Evolutionary conservation across 164 flowering plant species (phyloP), one percentile per base, ranked within the genome.

Genomic region (Platanus orientalis): DNA sequence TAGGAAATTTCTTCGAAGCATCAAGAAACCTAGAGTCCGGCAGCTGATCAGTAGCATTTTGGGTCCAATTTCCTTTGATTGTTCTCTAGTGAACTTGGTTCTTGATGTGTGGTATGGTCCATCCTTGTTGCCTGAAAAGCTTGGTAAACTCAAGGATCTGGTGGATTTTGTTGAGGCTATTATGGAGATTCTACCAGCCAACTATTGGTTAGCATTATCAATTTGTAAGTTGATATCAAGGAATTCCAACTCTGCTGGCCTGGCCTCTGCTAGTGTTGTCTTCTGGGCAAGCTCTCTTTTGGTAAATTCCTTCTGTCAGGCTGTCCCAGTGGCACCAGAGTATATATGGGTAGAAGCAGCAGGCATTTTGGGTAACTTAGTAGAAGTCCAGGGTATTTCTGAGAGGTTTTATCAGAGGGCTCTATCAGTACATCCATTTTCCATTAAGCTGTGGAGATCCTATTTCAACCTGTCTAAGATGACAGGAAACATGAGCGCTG

Each of bases 271-370:
- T 14, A 63, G 79, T 71, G 60, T 76, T 34, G 51, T 72, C 30
- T 90, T 80, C 61, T 92, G 98, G 96, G 91, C 86, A 16, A 65
- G 85, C 59, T 81, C 85, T 14, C 62, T 76, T 29, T 61, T 92
- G 76, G 79, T 86, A 6, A 79, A 73, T 65, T 71, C 95, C 67
- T 67, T 92, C 24, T 79, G 66, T 58, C 78, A 70, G 73, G 80
- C 86, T 51, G 61, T 82, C 54, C 96, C 96, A n/a, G 69, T 82
- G 7, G 83, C 91, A 10, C 88, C 96, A 2, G 96, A 92, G 70
- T 60, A 50, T 64, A 65, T 71, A 34, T 92, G 96, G 95, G 78
- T 79, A 10, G 89, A 89, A 74, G 83, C 81, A 17, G 86, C 85
- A 3, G 73, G 47, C 20, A 56, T 84, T 56, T 73, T 89, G 72